Evolutionary conservation across 306 rosid species (phyloP).

Genomic region (Canavalia gladiata): DNA sequence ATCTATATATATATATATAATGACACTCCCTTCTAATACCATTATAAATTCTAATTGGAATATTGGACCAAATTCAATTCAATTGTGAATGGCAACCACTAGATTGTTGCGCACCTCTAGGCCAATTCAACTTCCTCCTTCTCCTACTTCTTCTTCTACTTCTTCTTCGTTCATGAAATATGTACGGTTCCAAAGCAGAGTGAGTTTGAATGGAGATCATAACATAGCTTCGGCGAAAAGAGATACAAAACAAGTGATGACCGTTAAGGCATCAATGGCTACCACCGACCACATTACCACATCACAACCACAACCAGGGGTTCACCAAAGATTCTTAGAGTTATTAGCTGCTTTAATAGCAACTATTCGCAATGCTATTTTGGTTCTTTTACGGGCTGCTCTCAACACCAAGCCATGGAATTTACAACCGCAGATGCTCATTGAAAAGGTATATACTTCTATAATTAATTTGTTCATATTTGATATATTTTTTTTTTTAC

Average conservation of each 20-base stretch:
- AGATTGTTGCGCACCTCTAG: constrained; percentile 46
- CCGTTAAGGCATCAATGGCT: constrained; percentile 24
- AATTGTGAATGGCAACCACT: constrained; percentile 52
- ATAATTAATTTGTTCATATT: not conserved
- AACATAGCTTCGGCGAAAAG: not conserved
- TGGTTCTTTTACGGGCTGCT: not conserved
- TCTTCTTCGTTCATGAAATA: not conserved
- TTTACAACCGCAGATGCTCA: constrained; percentile 44
- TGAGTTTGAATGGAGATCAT: constrained; percentile 24
- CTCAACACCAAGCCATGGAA: constrained; percentile 4
- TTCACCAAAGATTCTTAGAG: constrained; percentile 30
- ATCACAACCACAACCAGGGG: constrained; percentile 40
- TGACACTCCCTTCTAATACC: constrained; percentile 13
- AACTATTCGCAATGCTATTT: constrained; percentile 35
- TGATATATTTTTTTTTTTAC: not conserved
- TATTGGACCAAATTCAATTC: constrained; percentile 18
- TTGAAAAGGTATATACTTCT: constrained; percentile 44
- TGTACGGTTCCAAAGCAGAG: constrained; percentile 39
- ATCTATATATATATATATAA: constrained; percentile 21
- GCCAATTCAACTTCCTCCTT: constrained; percentile 34
- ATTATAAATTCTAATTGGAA: not conserved
- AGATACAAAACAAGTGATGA: constrained; percentile 28
- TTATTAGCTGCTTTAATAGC: constrained; percentile 20
- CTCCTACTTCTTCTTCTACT: not conserved
- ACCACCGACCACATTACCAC: constrained; percentile 20